phyloP scores from a whole-genome alignment of 352 stramenopile genomes.

The Phytophthora tentaculata region DNA sequence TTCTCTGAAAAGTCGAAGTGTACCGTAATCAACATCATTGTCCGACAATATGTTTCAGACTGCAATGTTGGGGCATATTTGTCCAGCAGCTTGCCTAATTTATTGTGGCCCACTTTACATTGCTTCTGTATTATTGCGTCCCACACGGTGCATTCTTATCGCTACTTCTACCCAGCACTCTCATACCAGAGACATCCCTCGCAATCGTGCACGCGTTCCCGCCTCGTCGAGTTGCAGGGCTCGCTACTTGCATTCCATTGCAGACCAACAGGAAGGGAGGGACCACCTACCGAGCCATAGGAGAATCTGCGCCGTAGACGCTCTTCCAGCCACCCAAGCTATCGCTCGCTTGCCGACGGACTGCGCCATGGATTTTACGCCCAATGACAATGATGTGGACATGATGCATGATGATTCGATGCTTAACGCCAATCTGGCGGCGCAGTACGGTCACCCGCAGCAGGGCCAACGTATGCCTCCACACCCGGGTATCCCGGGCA shows the following conservation, averaged over 20 bases:
- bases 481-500: conserved; percentile 14
- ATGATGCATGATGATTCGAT: conserved; percentile 81
- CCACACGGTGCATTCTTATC: conserved; percentile 4
- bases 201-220: conserved; percentile 22
- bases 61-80: neutral
- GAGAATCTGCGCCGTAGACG: neutral
- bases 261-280: conserved; percentile 15
- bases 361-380: conserved; percentile 59
- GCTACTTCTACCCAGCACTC: conserved; percentile 21
- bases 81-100: too few relatives aligned
- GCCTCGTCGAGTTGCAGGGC: conserved; percentile 19
- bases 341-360: neutral
- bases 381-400: conserved; percentile 69
- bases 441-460: conserved; percentile 48
- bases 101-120: neutral
- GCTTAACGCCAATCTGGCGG: conserved; percentile 55
- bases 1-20: conserved; percentile 2
- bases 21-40: conserved; percentile 13
- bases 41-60: neutral
- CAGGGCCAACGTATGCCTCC: conserved; percentile 24
- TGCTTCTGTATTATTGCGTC: conserved; percentile 4
- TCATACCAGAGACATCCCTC: conserved; percentile 27
- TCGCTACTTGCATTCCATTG: conserved; percentile 8
- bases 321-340: neutral
- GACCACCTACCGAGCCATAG: conserved; percentile 7